Percentiles rank a stretch among this genome's conserved stretches.
Conservation (phyloP, 306 rosid genomes). For the Citrullus mucosospermus region DNA sequence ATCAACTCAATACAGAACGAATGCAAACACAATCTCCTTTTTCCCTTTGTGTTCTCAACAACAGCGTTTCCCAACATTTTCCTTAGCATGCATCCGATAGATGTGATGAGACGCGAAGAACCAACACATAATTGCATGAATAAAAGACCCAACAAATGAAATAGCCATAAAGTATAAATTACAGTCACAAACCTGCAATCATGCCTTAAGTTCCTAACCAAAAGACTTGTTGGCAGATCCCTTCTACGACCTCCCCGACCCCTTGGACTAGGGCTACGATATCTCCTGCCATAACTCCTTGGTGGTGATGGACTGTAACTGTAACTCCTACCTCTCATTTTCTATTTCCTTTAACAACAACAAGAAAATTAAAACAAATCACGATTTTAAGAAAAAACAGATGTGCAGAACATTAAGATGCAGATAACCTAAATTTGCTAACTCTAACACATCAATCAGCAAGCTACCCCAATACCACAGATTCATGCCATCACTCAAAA, state of each 20-base stretch:
- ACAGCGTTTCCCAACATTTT: not conserved
- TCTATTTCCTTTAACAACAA: not conserved
- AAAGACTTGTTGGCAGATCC: constrained; percentile 66
- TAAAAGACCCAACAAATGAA: not conserved
- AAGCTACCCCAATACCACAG: not conserved
- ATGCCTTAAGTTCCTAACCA: constrained; percentile 66
- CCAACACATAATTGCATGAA: not conserved
- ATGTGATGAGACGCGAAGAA: not conserved
- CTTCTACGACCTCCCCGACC: constrained; percentile 36
- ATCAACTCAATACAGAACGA: not conserved
- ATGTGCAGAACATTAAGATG: not conserved
- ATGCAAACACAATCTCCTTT: not conserved
- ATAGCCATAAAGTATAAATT: not conserved
- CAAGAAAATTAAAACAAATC: not conserved
- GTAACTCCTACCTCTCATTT: constrained; percentile 80
- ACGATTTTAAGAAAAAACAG: not conserved
- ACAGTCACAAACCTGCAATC: constrained; percentile 46
- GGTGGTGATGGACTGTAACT: constrained; percentile 77
- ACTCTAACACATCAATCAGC: not conserved
- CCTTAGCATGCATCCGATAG: not conserved
- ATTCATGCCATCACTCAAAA: not conserved
- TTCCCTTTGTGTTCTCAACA: not conserved
- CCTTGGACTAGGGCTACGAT: constrained; percentile 58
- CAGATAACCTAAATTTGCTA: not conserved
- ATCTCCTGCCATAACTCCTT: constrained; percentile 39